phyloP scores from a whole-genome alignment of 805 yeast genomes.

The Starmerella gropengiesseri region DNA sequence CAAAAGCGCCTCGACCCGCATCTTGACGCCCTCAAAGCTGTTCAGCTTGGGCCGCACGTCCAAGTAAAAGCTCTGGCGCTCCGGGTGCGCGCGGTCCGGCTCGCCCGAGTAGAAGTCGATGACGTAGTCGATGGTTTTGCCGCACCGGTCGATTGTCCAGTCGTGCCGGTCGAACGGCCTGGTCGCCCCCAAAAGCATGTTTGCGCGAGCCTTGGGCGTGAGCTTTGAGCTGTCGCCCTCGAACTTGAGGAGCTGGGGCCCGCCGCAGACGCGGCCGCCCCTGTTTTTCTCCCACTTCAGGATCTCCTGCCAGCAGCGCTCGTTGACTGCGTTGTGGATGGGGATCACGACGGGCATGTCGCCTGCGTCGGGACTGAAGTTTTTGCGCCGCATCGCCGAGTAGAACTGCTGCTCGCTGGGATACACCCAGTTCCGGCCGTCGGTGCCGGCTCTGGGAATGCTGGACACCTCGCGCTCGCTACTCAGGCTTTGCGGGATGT shows the following conservation, averaged over 20 bases:
- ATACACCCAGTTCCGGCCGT: slow-evolving; percentile 70
- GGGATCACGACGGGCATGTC: slow-evolving; percentile 92
- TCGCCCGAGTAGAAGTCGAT: slow-evolving; percentile 77
- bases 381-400: slow-evolving; percentile 86
- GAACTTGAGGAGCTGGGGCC: slow-evolving; percentile 71
- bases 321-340: slow-evolving; percentile 87
- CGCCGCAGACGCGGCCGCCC: slow-evolving; percentile 50
- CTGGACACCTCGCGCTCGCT: slow-evolving; percentile 68
- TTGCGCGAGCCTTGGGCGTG: slow-evolving; percentile 78
- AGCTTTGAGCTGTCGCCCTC: slow-evolving; percentile 77
- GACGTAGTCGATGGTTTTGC: slow-evolving; percentile 72
- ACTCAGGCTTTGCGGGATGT: slow-evolving; percentile 37
- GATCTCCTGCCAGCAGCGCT: slow-evolving; percentile 81
- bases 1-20: slow-evolving; percentile 43
- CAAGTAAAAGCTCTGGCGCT: slow-evolving; percentile 53
- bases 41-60: slow-evolving; percentile 92
- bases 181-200: slow-evolving; percentile 52
- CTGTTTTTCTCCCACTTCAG: slow-evolving; percentile 58
- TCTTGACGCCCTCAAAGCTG: slow-evolving; percentile 63
- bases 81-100: slow-evolving; percentile 37
- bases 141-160: slow-evolving; percentile 83
- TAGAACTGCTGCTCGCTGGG: slow-evolving; percentile 92
- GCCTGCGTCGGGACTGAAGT: slow-evolving; percentile 67
- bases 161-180: slow-evolving; percentile 94
- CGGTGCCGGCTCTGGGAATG: slow-evolving; percentile 65